Evolutionary conservation across 1,284 basidiomycete species (phyloP), one percentile per base, ranked within the genome.

Genomic region (Volvariella surrecta): DNA sequence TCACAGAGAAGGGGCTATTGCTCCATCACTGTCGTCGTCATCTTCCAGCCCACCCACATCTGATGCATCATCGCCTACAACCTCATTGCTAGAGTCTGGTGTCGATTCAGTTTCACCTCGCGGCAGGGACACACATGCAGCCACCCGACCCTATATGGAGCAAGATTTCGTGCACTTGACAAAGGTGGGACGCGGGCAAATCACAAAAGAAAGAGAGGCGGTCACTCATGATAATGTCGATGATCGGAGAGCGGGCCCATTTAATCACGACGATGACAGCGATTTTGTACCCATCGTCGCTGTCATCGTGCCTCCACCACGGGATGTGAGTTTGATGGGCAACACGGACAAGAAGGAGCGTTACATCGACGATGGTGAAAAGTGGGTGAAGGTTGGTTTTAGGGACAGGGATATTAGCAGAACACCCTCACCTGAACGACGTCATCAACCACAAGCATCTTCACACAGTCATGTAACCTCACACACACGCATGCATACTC

Each of bases 231-330:
- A 28, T 28, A 28, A 28, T 28, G 24, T 6, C 24, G 24, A 28
- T 28, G 24, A 6, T 11, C 24, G 21, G 35, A 42, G 44, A 45
- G 39, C 45, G 46, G 35, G 43, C 24, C 24, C 40, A 37, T 41
- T 50, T 30, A 47, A 32, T 28, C 38, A 48, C 18, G 47, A 55
- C 51, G 44, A 58, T 34, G 44, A 49, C 24, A 54, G 55, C 34
- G 50, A 49, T 43, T 56, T 60, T 39, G 52, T 60, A 24, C 63
- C 69, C 37, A 55, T 60, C n/a, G 62, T 70, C 15, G 64, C 59
- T n/a, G 52, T 68, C 32, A 50, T 69, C 16, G 60, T 63, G 51
- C 59, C 69, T 10, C 59, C 62, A 17, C 56, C 64, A 24, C 54
- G 56, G 21, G 45, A 56, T 38, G 57, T 60, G 37, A 58, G 54